Evolutionary conservation across 225 moss, liverwort and hornwort genomes (phyloP).

Genomic region (Neckera pumila): DNA sequence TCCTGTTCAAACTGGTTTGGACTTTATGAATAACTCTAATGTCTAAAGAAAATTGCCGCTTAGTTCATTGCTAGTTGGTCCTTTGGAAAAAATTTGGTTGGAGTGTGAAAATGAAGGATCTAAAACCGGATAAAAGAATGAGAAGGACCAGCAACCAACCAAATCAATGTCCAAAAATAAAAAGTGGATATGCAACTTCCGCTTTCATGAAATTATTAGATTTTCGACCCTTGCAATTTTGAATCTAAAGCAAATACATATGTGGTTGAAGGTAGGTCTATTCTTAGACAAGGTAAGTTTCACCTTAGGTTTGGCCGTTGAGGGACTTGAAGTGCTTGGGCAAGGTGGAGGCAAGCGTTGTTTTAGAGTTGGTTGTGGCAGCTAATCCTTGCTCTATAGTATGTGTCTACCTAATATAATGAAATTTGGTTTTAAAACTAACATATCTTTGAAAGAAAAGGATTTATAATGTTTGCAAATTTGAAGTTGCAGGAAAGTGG

Average conservation of each 20-base stretch:
- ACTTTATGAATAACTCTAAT: no score
- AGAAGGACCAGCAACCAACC: fast-evolving
- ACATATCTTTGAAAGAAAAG: not conserved
- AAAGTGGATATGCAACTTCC: fast-evolving
- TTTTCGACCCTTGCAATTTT: not conserved
- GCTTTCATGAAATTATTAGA: fast-evolving
- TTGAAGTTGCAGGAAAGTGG: not conserved
- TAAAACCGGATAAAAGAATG: no score
- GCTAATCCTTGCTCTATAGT: fast-evolving
- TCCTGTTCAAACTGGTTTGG: no score
- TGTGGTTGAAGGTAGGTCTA: fast-evolving
- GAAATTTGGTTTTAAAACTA: not conserved
- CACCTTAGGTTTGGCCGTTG: fast-evolving
- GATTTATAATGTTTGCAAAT: not conserved
- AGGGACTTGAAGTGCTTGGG: not conserved
- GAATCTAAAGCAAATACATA: fast-evolving
- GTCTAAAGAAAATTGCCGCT: no score
- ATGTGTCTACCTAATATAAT: fast-evolving
- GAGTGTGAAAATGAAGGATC: no score
- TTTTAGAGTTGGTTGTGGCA: fast-evolving
- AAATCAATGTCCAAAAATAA: fast-evolving
- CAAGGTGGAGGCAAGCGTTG: fast-evolving
- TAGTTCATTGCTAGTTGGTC: no score
- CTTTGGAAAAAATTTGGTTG: no score
- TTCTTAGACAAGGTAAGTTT: fast-evolving